These are phyloP conservation scores for Dendrobium nobile DNA, from an alignment of 106 monocot species.

Conservation along the genomic window DNA sequence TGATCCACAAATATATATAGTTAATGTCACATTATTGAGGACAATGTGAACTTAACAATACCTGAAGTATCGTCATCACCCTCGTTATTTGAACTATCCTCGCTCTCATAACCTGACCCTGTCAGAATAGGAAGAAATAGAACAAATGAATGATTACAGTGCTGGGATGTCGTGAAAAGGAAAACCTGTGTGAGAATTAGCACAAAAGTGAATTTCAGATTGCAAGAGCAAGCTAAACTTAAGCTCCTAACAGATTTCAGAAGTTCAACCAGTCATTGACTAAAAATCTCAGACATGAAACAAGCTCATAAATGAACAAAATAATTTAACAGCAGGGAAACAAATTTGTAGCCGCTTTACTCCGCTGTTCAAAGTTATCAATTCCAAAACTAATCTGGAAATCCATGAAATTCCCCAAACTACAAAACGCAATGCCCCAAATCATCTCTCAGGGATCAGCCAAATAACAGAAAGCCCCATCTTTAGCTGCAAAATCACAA, in stretches of 20 bases:
- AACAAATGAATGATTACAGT: conserved; percentile 1
- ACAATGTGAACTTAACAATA: background rate
- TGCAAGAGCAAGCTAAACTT: background rate
- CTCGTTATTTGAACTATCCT: background rate
- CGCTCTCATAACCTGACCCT: conserved; percentile 11
- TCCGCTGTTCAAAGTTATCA: background rate
- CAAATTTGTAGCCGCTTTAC: no score
- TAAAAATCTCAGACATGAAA: background rate
- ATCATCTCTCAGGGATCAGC: background rate
- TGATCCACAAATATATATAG: background rate
- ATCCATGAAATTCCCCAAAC: background rate
- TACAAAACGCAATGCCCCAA: background rate
- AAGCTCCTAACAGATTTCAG: background rate
- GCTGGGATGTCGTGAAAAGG: background rate
- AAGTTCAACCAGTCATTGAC: background rate
- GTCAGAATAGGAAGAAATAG: background rate
- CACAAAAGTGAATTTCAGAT: background rate
- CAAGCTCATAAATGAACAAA: background rate
- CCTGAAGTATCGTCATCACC: conserved; percentile 7
- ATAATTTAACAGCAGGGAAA: no score
- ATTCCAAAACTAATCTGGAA: background rate
- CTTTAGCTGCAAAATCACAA: background rate
- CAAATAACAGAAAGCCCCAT: background rate
- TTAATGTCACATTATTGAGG: background rate
- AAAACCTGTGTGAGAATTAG: background rate